Base-by-base conservation (phyloP, 305 asterid genomes). In the Ajuga reptans region DNA sequence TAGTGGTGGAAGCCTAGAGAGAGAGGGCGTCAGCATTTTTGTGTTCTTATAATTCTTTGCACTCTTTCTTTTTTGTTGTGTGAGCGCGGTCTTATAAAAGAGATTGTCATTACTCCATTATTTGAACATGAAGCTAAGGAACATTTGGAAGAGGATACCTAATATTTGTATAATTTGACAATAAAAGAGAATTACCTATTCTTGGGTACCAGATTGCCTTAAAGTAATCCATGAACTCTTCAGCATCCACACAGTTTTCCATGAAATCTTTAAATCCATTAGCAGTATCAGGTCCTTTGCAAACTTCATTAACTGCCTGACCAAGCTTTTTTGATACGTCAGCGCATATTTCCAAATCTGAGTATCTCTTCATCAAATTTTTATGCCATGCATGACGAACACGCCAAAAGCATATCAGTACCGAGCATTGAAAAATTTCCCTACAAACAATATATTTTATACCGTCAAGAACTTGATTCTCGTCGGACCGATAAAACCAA, bases 311-410 rank as follows among this genome's bases (percentile, higher is more conserved):
- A 63, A 92, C 83, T 8, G 87, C 80, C 53, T 69, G 79, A 73
- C 90, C 83, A 24, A 92, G 93, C 64, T 55, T 64, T 81, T 84
- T 86, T 45, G 93, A 83, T 47, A 92, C 69, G 62, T 71, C 84
- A 14, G 84, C 78, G 12, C 90, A 50, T 59, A 37, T 66, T 75
- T 86, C 93, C 58, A 80, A 59, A 55, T 85, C 83, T 34, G 86
- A 76, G 81, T 91, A 84, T 80, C 85, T 85, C 77, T 75, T 88
- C 72, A 84, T 77, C 84, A 90, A 80, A 72, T 86, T 85, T 71
- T 88, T 90, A 68, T 81, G 96, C 97, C 97, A 92, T 61, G 97
- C 89, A 84, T 85, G 96, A 73, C 96, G 98, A 76, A 87, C 95
- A 64, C 84, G 86, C 97, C 97, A 92, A 79, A 90, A 90, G 84